These are phyloP conservation scores for Linnemannia zychae DNA, from an alignment of 192 early-diverging fungal genomes.

Conservation along the genomic window DNA sequence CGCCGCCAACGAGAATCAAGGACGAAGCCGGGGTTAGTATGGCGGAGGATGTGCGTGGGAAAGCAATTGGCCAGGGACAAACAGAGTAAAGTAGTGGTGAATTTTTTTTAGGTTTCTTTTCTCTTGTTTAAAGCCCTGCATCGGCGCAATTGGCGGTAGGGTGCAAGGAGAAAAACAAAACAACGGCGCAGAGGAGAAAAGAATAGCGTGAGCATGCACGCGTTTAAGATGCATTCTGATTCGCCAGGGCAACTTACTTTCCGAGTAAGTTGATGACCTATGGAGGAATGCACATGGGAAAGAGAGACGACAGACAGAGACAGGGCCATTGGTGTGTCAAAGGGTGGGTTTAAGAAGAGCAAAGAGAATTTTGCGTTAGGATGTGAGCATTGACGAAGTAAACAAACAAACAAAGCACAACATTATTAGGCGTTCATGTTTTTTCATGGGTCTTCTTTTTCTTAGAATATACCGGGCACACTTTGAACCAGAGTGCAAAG, in stretches of 20 bases:
- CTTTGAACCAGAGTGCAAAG: too few species aligned
- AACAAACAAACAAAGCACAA: background rate
- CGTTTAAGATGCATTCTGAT: background rate
- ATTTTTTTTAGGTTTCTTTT: background rate
- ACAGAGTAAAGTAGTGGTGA: background rate
- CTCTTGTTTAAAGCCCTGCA: background rate
- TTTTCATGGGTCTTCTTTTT: background rate
- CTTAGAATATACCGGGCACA: background rate
- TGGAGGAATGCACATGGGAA: background rate
- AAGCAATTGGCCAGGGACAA: background rate
- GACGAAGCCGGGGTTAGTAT: background rate
- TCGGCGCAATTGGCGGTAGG: background rate
- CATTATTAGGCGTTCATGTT: background rate
- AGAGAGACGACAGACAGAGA: background rate
- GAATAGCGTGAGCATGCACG: background rate
- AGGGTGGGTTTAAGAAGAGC: background rate
- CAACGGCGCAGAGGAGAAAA: background rate
- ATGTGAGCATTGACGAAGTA: background rate
- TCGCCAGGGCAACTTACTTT: slow-evolving; percentile 22
- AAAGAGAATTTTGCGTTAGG: background rate
- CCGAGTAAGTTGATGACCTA: slow-evolving; percentile 42
- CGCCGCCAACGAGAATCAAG: background rate
- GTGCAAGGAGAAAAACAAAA: background rate
- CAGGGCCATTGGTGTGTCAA: background rate
- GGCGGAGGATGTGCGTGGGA: background rate